phyloP scores from a whole-genome alignment of 2,329 filamentous ascomycete genomes.

The Ceratocystis eucalypticola region DNA sequence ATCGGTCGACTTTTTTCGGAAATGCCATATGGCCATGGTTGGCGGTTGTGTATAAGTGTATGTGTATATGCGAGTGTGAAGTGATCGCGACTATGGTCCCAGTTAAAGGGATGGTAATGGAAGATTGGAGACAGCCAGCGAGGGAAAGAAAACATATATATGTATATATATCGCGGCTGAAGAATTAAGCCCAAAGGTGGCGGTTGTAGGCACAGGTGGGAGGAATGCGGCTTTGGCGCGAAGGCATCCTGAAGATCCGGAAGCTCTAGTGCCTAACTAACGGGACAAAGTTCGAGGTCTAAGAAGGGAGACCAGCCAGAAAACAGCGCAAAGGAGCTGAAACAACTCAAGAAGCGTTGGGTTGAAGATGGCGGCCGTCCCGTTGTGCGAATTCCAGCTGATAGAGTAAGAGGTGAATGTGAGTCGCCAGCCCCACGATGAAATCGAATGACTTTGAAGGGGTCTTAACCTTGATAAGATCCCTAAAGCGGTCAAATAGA shows the following conservation, averaged over 20 bases:
- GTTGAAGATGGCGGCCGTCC: not conserved
- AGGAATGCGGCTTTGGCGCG: conserved; percentile 14
- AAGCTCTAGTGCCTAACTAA: conserved; percentile 2
- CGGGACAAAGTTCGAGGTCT: not conserved
- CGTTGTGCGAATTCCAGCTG: conserved; percentile 1
- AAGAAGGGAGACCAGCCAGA: not conserved
- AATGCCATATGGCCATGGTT: conserved; percentile 21
- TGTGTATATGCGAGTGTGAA: not conserved
- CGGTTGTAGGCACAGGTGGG: conserved; percentile 6
- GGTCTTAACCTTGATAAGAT: not conserved
- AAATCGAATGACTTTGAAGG: conserved; percentile 6
- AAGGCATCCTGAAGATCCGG: conserved; percentile 11
- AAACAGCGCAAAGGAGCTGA: not conserved
- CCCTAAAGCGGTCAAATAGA: not conserved
- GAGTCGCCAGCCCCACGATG: conserved; percentile 7
- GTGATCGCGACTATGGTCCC: no score
- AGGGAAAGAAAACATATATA: not conserved
- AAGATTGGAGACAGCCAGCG: no score
- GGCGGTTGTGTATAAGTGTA: not conserved
- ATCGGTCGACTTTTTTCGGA: conserved; percentile 21
- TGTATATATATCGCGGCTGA: not conserved
- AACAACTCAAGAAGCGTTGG: not conserved
- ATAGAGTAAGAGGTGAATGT: not conserved
- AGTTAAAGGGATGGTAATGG: no score
- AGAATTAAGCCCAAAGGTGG: conserved; percentile 2